Base-by-base conservation (phyloP, 352 stramenopile species). In the Bremia lactucae region DNA sequence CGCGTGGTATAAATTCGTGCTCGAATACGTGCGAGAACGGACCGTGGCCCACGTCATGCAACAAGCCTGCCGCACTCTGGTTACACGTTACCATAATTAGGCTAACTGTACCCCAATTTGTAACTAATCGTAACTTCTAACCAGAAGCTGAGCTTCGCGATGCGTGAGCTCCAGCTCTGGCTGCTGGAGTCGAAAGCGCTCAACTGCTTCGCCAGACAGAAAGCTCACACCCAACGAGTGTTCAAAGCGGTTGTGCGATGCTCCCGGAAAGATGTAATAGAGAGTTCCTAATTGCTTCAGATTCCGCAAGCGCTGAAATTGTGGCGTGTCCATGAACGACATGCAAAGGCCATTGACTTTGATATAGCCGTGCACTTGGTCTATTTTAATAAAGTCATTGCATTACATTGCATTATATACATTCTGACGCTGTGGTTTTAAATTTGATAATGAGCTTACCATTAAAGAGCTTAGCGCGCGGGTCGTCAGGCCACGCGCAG, bases 21-120 rank as follows among this genome's bases (percentile, higher is more conserved):
- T 98, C 95, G 59, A 96, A 99, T 4, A 97, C 67, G 58, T 99
- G 95, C 15, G 75, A 96, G 60, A 95, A 98, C 2, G 94, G 91
- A 1, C 95, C 95, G 57, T 99, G 95, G 2, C 95, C 88, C 19
- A 95, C 52, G 42, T 95, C 82, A 34, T 95, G 84, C 33, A 85
- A 65, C 24, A 95, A 43, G 9, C 77, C 83, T 6, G 84, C 77
- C 0, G 73, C 73, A 56, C 73, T 87, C 72, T 87, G 10, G 18
- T 14, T 20, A 14, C 3, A 40, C 26, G 18, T 15, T 16, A 33
- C 36, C 4, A 47, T 49, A 2, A 52, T 22, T n/a, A 4, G 10
- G 22, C 14, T 14, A 36, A 0, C 11, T 15, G 37, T 13, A 5
- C 9, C 11, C 19, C 15, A 2, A 41, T 5, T 10, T 20, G 6